Percentiles rank a stretch among this genome's conserved stretches.
These are phyloP conservation scores for Syzygium malaccense DNA, from an alignment of 441 rosid species.

Conservation along the genomic window DNA sequence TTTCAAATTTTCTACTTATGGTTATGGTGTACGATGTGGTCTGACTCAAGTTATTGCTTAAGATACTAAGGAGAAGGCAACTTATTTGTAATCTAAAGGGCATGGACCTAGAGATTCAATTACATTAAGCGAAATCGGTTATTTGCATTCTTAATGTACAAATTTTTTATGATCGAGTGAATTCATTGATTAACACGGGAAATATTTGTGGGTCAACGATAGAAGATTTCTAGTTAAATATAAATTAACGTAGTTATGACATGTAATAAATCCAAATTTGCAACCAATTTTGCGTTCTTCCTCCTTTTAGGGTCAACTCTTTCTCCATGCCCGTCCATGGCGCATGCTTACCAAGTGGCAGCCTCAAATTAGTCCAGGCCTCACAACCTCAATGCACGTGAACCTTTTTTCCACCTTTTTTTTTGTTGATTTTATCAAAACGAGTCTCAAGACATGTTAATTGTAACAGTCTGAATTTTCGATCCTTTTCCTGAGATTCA, in stretches of 20 bases:
- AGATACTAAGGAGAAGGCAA: not conserved
- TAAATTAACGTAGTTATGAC: not conserved
- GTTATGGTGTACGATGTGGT: not conserved
- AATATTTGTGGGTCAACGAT: not conserved
- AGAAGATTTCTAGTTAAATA: not conserved
- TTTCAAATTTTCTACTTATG: not conserved
- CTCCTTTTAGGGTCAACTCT: not conserved
- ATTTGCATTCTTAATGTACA: not conserved
- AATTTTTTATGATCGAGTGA: not conserved
- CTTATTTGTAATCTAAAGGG: not conserved
- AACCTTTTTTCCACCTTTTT: not conserved
- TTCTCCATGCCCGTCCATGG: not conserved
- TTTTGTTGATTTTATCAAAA: not conserved
- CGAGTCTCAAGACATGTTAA: not conserved
- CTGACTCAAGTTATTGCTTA: not conserved
- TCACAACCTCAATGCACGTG: not conserved
- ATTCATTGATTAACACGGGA: not conserved
- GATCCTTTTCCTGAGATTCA: too few species aligned
- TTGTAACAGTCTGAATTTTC: too few species aligned
- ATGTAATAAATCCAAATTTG: not conserved
- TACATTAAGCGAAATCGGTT: not conserved
- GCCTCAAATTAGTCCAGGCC: not conserved
- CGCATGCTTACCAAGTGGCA: not conserved
- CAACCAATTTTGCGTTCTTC: not conserved
- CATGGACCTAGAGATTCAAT: not conserved